Conservation (phyloP, 1,284 basidiomycete species). For the Sphagnurus paluster region DNA sequence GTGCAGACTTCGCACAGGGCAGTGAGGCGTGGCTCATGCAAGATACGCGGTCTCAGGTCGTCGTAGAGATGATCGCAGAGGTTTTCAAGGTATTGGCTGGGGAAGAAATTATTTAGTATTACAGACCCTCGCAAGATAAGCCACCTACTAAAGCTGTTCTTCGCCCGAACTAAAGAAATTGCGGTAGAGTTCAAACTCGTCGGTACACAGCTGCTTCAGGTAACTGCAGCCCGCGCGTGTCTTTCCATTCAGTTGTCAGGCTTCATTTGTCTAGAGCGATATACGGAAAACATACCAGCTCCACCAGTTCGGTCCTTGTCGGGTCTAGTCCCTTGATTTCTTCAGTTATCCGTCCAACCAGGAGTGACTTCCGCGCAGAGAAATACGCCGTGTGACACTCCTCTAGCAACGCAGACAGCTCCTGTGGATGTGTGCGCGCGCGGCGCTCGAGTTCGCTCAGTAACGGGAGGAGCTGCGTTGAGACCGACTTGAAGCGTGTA, state of each 20-base stretch:
- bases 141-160: slow-evolving; percentile 77
- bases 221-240: slow-evolving; percentile 89
- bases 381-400: slow-evolving; percentile 90
- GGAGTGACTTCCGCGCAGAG: slow-evolving; percentile 63
- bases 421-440: slow-evolving; percentile 69
- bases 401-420: slow-evolving; percentile 71
- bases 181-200: slow-evolving; percentile 84
- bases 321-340: slow-evolving; percentile 86
- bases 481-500: slow-evolving; percentile 78
- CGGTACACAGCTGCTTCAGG: slow-evolving; percentile 84
- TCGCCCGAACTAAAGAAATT: slow-evolving; percentile 87
- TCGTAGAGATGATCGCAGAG: slow-evolving; percentile 93
- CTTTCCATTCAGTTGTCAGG: slow-evolving; percentile 39
- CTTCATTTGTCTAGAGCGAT: too few species aligned
- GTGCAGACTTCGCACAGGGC: slow-evolving; percentile 92
- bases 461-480: slow-evolving; percentile 72
- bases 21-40: slow-evolving; percentile 86
- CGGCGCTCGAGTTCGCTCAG: slow-evolving; percentile 84
- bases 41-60: slow-evolving; percentile 87
- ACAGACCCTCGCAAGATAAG: background rate
- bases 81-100: slow-evolving; percentile 82
- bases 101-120: slow-evolving; percentile 6
- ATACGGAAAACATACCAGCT: slow-evolving; percentile 55
- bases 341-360: slow-evolving; percentile 70
- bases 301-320: slow-evolving; percentile 76